Base-by-base conservation (phyloP, 1,284 basidiomycete species). In the Heterobasidion parviporum region DNA sequence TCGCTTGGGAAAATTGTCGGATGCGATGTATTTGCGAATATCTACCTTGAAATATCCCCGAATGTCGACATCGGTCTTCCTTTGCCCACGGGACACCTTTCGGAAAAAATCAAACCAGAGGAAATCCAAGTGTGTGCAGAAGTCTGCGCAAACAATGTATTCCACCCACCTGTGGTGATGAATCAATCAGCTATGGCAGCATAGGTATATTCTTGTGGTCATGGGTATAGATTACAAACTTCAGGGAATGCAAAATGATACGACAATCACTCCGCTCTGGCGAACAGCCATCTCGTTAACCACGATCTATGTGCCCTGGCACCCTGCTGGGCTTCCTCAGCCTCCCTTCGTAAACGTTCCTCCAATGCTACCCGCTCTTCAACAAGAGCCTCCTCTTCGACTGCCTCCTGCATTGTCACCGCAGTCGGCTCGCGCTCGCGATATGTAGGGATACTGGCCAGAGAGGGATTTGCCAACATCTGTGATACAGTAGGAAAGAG, bases 211-310 rank as follows among this genome's bases (percentile, higher is more conserved):
- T 26, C 26, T 26, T 26, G 26, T 26, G 26, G 26, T 6, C 26
- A 4, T 26, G 26, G 26, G 26, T 26, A 26, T 26, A 26, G 26
- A 26, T 5, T 26, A 26, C 26, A 26, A 26, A 26, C 26, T 26
- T 26, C 38, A 10, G 3, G n/a, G n/a, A 7, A 41, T 41, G 38
- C 38, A n/a, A n/a, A n/a, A n/a, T 5, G 10, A 41, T 41, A 41
- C 10, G n/a, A n/a, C n/a, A n/a, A 41, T 41, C 7, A 41, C 51
- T 46, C 47, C 45, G 65, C 56, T 60, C 68, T 75, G 59, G 68
- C 72, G 66, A 82, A 85, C 74, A 84, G 76, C 83, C 83, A 85
- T 38, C 80, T 75, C 47, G 77, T 80, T 60, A 82, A 69, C 81
- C 80, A 83, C 26, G 81, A 79, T 57, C 76, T 78, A 32, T 72